Base-by-base conservation (phyloP, 352 stramenopile species). In the Globisporangium nagaii region DNA sequence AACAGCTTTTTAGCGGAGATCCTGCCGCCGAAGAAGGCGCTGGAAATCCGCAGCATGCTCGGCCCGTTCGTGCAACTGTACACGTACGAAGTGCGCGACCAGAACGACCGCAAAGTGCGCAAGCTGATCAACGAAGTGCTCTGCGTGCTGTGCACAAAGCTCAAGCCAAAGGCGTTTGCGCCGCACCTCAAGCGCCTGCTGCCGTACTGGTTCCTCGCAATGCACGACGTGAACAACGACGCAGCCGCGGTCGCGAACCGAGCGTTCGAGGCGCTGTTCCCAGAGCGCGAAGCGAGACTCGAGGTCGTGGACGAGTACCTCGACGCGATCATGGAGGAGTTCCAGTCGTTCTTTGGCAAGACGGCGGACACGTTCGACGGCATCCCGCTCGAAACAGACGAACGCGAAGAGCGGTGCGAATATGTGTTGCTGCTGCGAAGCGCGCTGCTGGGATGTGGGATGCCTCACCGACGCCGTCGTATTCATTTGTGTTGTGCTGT, bases 81-180 rank as follows among this genome's bases (percentile, higher is more conserved):
- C 53, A 75, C 79, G 27, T 79, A 83, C 34, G 79, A 91, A 59
- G 82, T 93, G 63, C 75, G 77, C 50, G 80, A 93, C 63, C 79
- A 92, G 56, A 93, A 93, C 49, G 83, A 93, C 60, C 67, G 77
- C 32, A 90, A 88, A 51, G 80, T 93, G 45, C 83, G 83, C 4
- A 77, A 90, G 25, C 43, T 90, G 49, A 59, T 88, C 13, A 91
- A 86, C 41, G 73, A 91, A 56, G 79, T 91, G 60, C 66, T 94
- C 55, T 63, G 72, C 20, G 54, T 62, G 41, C 49, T 90, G 22
- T 54, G 69, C 12, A 57, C 67, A 11, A 91, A 91, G 67, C 71
- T 92, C 56, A 70, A 72, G 34, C 79, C 81, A 1, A 70, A 84
- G 36, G 84, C 79, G 42, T 92, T 94, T 58, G 69, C 71, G 1